Percentiles rank a stretch among this genome's conserved stretches.
Evolutionary conservation across 2,329 filamentous ascomycete species (phyloP).

Genomic region (Aspergillus sp.): DNA sequence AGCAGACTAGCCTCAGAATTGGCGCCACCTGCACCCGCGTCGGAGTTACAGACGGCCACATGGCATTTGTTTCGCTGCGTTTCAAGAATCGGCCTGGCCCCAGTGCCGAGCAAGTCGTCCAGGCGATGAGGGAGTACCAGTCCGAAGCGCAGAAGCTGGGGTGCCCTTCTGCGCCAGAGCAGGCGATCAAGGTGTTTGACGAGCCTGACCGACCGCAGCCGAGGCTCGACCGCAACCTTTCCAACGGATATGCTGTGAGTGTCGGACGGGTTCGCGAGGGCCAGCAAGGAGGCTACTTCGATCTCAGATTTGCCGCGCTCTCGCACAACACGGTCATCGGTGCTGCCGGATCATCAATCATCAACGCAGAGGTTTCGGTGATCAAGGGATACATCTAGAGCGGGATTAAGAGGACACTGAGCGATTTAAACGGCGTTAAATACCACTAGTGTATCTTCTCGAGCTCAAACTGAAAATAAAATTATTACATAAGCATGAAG

Average conservation of each 20-base stretch:
- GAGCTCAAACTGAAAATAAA: constrained; percentile 3
- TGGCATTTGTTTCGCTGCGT: constrained; percentile 78
- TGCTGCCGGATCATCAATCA: constrained; percentile 87
- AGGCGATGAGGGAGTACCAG: constrained; percentile 69
- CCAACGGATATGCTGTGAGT: constrained; percentile 79
- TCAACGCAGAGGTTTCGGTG: constrained; percentile 87
- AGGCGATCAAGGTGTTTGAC: constrained; percentile 80
- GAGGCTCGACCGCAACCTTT: constrained; percentile 74
- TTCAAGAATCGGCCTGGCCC: constrained; percentile 71
- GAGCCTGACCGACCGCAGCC: constrained; percentile 87
- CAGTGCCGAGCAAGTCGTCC: constrained; percentile 63
- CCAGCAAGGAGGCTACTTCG: constrained; percentile 71
- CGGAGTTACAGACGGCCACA: constrained; percentile 90
- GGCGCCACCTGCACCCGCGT: constrained; percentile 89
- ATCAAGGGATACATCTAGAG: constrained; percentile 71
- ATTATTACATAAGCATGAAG: constrained; percentile 4
- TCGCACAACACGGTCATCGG: constrained; percentile 92
- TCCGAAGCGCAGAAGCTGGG: constrained; percentile 74
- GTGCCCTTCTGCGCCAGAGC: constrained; percentile 74
- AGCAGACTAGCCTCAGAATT: constrained; percentile 65
- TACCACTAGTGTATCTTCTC: constrained; percentile 5
- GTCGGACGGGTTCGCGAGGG: constrained; percentile 82
- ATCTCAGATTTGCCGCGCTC: constrained; percentile 87
- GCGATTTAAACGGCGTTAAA: constrained; percentile 9
- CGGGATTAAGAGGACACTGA: constrained; percentile 6